Evolutionary conservation across 352 stramenopile species (phyloP).

Genomic region (Blastocystis sp.): DNA sequence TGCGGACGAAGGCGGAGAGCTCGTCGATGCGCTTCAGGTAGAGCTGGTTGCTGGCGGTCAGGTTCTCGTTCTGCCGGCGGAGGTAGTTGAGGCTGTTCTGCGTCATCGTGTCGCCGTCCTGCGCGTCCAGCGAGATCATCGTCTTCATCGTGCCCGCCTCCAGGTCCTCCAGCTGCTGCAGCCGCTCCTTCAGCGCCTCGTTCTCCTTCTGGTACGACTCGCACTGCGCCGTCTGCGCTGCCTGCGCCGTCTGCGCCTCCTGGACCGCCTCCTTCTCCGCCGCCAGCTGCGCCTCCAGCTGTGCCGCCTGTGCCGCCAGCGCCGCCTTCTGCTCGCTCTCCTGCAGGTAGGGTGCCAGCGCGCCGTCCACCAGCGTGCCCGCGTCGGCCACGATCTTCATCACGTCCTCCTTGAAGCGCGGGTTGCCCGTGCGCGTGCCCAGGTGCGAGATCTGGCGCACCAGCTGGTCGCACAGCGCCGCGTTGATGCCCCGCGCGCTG

Average conservation of each 20-base stretch:
- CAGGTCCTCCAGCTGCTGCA: conserved; percentile 40
- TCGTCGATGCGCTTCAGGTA: conserved; percentile 23
- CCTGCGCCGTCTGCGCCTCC: background rate
- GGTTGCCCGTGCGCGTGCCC: background rate
- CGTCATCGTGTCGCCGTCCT: background rate
- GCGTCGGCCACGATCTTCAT: background rate
- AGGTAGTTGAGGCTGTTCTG: background rate
- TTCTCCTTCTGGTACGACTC: background rate
- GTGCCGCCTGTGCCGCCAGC: too few relatives aligned
- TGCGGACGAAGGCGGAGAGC: background rate
- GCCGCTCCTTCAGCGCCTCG: background rate
- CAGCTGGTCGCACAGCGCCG: background rate
- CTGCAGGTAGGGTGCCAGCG: background rate
- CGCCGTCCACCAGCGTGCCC: background rate
- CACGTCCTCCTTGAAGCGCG: conserved; percentile 3
- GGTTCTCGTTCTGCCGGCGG: conserved; percentile 10
- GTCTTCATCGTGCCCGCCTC: conserved; percentile 35
- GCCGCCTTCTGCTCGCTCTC: background rate
- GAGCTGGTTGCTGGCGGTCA: background rate
- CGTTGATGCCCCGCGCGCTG: background rate
- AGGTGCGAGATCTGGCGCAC: conserved; percentile 1
- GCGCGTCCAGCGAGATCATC: conserved; percentile 25
- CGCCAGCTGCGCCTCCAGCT: background rate
- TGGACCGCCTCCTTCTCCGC: background rate
- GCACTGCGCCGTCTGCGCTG: background rate